Evolutionary conservation across 1,139 yeast species (phyloP).

Genomic region (Candida tropicalis): DNA sequence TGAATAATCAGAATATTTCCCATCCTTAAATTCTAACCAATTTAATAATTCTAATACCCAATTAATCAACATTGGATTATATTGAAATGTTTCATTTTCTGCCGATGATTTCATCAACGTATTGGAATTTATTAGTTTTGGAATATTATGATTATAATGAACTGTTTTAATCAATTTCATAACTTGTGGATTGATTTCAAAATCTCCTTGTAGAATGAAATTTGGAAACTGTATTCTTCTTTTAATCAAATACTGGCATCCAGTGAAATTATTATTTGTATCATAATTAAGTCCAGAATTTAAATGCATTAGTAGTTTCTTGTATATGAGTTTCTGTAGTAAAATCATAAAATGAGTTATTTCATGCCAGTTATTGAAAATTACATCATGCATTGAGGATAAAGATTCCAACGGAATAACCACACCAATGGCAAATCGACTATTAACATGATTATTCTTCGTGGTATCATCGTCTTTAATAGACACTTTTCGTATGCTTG

Average conservation of each 20-base stretch:
- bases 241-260: slow-evolving; percentile 32
- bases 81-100: slow-evolving; percentile 13
- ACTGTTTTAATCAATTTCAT: slow-evolving; percentile 40
- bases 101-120: slow-evolving; percentile 30
- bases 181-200: slow-evolving; percentile 40
- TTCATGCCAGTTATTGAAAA: slow-evolving; percentile 54
- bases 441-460: slow-evolving; percentile 22
- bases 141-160: slow-evolving; percentile 45
- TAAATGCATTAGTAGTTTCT: slow-evolving; percentile 35
- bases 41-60: slow-evolving; percentile 62
- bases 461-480: slow-evolving; percentile 12
- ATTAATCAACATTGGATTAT: slow-evolving; percentile 36
- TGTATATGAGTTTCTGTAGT: slow-evolving; percentile 40
- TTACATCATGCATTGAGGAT: slow-evolving; percentile 38
- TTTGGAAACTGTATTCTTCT: slow-evolving; percentile 43
- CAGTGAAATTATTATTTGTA: slow-evolving; percentile 11
- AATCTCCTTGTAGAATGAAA: slow-evolving; percentile 43
- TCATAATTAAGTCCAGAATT: slow-evolving; percentile 16
- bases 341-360: slow-evolving; percentile 42
- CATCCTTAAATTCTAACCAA: slow-evolving; percentile 67
- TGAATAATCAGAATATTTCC: slow-evolving; percentile 20
- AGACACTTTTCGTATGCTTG: slow-evolving; percentile 18
- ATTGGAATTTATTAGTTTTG: slow-evolving; percentile 46
- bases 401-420: slow-evolving; percentile 47
- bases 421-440: slow-evolving; percentile 51